Evolutionary conservation across 345 rosid species (phyloP), one percentile per base, ranked within the genome.

Genomic region (Acer campestre): DNA sequence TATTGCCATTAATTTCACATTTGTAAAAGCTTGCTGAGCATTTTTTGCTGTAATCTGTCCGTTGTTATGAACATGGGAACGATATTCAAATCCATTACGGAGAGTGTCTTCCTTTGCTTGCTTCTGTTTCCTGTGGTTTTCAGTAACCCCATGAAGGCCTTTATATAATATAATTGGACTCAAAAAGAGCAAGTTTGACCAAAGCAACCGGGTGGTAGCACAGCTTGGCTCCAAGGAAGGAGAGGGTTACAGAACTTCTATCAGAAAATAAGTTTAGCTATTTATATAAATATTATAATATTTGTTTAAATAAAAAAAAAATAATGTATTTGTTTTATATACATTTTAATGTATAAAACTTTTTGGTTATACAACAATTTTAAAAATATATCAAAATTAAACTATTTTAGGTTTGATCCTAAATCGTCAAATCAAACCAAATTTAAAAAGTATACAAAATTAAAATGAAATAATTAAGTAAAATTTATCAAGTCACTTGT

Each of bases 101-200:
- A 66, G 4, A 40, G 84, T 61, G 38, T 91, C 68, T 77, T 81
- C 72, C 80, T 85, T 53, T 84, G 84, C 75, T 79, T 87, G 62
- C 81, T 91, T 71, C 77, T 89, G 62, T 70, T 88, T 63, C 90
- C 93, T 31, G 16, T 78, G 73, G 87, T 70, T 17, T 77, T 83
- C 25, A 13, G 90, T 88, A n/a, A n/a, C n/a, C n/a, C n/a, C n/a
- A n/a, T n/a, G n/a, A n/a, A n/a, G n/a, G 58, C 84, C 89, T 78
- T 35, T n/a, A n/a, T n/a, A n/a, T n/a, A n/a, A 84, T 17, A 85
- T 90, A 86, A 68, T 93, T 78, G 92, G 93, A 27, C 84, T 93
- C 49, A 94, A 93, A 77, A 94, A 89, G 89, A 81, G 86, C 73
- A 93, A 86, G 76, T 53, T 89, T 56, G 97, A 93, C 73, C 79